phyloP scores from a whole-genome alignment of 1,139 yeast genomes.

The Tardiomyces blankii region DNA sequence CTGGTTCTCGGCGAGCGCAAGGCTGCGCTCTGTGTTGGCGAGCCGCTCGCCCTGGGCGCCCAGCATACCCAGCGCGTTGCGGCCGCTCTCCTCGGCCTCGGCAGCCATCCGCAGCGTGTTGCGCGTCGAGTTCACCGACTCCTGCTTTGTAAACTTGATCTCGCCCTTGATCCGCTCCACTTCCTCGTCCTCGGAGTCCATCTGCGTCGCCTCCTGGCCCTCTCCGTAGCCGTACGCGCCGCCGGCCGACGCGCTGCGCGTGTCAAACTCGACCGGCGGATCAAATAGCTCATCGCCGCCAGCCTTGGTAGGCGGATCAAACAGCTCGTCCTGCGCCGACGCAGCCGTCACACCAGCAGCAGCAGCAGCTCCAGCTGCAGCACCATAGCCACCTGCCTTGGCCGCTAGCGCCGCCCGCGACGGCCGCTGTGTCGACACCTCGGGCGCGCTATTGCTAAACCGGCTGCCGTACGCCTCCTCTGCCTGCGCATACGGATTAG shows the following conservation, averaged over 20 bases:
- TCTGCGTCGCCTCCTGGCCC: slow-evolving; percentile 36
- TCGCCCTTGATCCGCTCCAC: slow-evolving; percentile 82
- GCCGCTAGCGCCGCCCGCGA: not conserved
- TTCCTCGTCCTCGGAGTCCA: slow-evolving; percentile 58
- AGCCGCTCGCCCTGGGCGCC: slow-evolving; percentile 87
- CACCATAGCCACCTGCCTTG: not conserved
- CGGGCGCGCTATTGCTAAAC: not conserved
- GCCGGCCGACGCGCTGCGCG: slow-evolving; percentile 2
- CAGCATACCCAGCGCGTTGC: slow-evolving; percentile 81
- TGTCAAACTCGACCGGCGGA: slow-evolving; percentile 6
- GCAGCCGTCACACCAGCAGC: not conserved
- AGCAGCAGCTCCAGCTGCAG: not conserved
- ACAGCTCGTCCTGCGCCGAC: not conserved
- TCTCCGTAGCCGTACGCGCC: slow-evolving; percentile 5
- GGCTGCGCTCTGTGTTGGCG: slow-evolving; percentile 65
- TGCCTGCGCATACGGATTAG: not conserved
- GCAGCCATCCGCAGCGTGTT: slow-evolving; percentile 82
- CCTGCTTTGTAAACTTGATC: slow-evolving; percentile 76
- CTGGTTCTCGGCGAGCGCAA: slow-evolving; percentile 72
- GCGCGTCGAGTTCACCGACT: slow-evolving; percentile 75
- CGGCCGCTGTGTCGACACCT: not conserved
- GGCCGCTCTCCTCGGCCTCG: slow-evolving; percentile 85
- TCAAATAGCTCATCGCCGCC: slow-evolving; percentile 12
- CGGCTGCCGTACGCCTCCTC: not conserved
- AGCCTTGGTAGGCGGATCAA: not conserved